Base-by-base conservation (phyloP, 1,284 basidiomycete genomes). In the Stygiomarasmius scandens region DNA sequence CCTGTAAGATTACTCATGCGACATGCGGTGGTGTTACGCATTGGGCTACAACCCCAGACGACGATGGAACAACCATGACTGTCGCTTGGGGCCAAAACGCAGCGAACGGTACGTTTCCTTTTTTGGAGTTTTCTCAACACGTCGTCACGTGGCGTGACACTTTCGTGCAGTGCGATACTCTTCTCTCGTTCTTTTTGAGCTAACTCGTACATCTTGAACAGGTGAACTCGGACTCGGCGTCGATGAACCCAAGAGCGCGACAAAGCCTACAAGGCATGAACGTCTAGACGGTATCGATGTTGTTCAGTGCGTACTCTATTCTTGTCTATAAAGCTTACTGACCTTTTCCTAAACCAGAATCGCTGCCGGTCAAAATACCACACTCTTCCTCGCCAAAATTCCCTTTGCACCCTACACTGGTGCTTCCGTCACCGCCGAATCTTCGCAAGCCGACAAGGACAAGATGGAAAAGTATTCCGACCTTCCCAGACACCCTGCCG, bases 31-130 rank as follows among this genome's bases (percentile, higher is more conserved):
- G 9, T 32, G n/a, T 49, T 16, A 36, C 51, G 46, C 29, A 45
- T 49, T 25, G 55, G 55, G 36, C 55, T 49, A 79, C 91, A 16
- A 85, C 87, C 0, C 80, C 85, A 1, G 86, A 90, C 29, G 84
- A 89, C 29, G 90, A 93, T 44, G 85, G 82, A 6, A 74, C 77
- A 14, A 76, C 84, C 0, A 92, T 95, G 87, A 91, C 92, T 8
- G 86, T 96, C 44, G 87, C 85, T 8, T 96, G 91, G 78, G 94
- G 93, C 1, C n/a, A n/a, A n/a, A n/a, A n/a, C 93, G 96, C 69
- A 91, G 80, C 84, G 49, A 92, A 93, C 65, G 88, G 87, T 87
- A 60, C 34, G 71, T 60, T 20, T 22, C 5, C 1, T 34, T 36
- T 6, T 24, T 23, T 53, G 48, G 48, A 45, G 41, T 32, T 29